phyloP scores from a whole-genome alignment of 2,329 filamentous ascomycete species.

The Elsinoe fawcettii region DNA sequence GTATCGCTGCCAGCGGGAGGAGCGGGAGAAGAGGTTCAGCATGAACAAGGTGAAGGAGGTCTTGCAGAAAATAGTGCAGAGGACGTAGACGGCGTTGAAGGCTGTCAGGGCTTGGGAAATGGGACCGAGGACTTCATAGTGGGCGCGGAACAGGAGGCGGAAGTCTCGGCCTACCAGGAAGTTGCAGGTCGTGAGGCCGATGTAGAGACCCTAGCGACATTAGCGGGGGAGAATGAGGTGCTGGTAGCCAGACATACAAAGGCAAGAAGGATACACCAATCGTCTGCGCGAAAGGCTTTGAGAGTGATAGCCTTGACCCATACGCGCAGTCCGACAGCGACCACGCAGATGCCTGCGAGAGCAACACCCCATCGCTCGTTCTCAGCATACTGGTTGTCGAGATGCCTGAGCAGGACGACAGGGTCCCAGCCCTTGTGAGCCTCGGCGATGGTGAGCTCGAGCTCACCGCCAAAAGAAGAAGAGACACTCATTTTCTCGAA shows the following conservation, averaged over 20 bases:
- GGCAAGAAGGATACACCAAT: not conserved
- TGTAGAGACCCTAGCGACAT: not conserved
- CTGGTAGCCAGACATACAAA: not conserved
- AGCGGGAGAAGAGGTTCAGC: not conserved
- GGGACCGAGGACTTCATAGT: not conserved
- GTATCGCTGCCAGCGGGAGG: not conserved
- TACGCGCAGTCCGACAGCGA: not conserved
- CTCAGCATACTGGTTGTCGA: not conserved
- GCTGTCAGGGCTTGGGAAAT: not conserved
- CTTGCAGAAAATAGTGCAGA: slow-evolving; percentile 8
- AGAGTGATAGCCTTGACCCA: not conserved
- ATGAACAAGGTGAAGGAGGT: slow-evolving; percentile 2
- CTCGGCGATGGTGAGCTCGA: slow-evolving; percentile 7
- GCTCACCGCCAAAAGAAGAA: not conserved
- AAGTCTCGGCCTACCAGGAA: slow-evolving; percentile 4
- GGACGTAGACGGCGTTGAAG: slow-evolving; percentile 5
- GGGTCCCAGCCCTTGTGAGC: slow-evolving; percentile 4
- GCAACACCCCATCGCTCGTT: not conserved
- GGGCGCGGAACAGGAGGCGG: not conserved
- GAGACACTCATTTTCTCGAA: too few species aligned
- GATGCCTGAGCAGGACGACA: not conserved
- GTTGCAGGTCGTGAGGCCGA: not conserved
- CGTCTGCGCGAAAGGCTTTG: slow-evolving; percentile 1
- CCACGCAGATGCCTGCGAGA: not conserved
- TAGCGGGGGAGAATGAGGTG: not conserved